Evolutionary conservation across 2,329 filamentous ascomycete species (phyloP).

Genomic region (Chrysosporium keratinophilum): DNA sequence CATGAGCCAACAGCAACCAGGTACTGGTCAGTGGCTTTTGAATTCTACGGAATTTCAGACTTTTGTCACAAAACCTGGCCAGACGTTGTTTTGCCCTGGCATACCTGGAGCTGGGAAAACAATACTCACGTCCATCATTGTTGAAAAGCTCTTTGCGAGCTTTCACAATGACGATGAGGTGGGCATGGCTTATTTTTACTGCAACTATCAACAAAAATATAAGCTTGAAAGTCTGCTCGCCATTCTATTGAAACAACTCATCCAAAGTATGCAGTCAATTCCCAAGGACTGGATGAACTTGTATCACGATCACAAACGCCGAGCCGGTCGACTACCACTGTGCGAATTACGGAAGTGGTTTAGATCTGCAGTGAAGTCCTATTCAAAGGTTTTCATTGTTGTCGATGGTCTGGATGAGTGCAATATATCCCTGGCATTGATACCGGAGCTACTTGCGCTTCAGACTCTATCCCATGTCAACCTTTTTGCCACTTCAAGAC

Average conservation of each 20-base stretch:
- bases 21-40: slow-evolving; percentile 20
- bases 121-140: slow-evolving; percentile 13
- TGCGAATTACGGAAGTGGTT: slow-evolving; percentile 12
- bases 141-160: slow-evolving; percentile 8
- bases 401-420: slow-evolving; percentile 21
- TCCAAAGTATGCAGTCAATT: slow-evolving; percentile 3
- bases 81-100: slow-evolving; percentile 12
- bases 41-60: slow-evolving; percentile 15
- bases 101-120: slow-evolving; percentile 17
- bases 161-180: slow-evolving; percentile 3
- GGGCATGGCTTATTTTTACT: slow-evolving; percentile 8
- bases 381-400: slow-evolving; percentile 15
- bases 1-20: slow-evolving; percentile 9
- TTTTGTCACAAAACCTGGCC: slow-evolving; percentile 1
- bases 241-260: slow-evolving; percentile 11
- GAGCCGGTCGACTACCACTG: slow-evolving; percentile 3
- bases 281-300: slow-evolving; percentile 6
- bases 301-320: slow-evolving; percentile 8
- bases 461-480: neutral
- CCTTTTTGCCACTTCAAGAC: slow-evolving; percentile 13
- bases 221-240: neutral
- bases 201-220: neutral
- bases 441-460: slow-evolving; percentile 1
- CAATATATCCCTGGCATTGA: neutral
- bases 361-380: neutral